Evolutionary conservation across 495 filamentous ascomycete genomes (phyloP).

Genomic region (Recurvomyces mirabilis): DNA sequence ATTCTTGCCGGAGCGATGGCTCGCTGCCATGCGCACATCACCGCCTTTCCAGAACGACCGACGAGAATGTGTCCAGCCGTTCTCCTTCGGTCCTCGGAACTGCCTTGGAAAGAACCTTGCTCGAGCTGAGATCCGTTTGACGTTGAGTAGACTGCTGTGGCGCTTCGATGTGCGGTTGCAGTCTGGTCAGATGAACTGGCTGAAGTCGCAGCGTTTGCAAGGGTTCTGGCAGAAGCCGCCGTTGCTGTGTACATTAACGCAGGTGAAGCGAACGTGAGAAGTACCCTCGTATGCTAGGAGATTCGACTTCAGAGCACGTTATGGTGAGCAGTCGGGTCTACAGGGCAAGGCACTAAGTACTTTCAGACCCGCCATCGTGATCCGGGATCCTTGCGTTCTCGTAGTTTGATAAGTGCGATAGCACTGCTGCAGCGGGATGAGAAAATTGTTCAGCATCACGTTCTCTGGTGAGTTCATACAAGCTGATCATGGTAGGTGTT

Average conservation of each 20-base stretch:
- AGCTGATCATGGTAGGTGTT: too few species aligned
- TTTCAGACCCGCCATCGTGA: too few species aligned
- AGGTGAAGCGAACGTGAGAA: too few species aligned
- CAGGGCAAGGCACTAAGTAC: too few species aligned
- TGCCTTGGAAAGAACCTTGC: slow-evolving; percentile 21
- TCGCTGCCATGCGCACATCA: neutral
- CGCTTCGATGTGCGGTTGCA: slow-evolving; percentile 24
- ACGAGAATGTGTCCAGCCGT: slow-evolving; percentile 5
- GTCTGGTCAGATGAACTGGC: slow-evolving; percentile 20
- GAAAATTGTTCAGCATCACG: too few species aligned
- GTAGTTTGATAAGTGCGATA: too few species aligned
- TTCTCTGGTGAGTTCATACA: too few species aligned
- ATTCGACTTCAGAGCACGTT: too few species aligned
- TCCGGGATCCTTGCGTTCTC: too few species aligned
- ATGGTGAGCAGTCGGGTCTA: too few species aligned
- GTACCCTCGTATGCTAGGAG: too few species aligned
- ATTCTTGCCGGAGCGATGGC: slow-evolving; percentile 4
- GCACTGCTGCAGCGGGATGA: too few species aligned
- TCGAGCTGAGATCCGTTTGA: slow-evolving; percentile 27
- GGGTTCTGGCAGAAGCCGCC: slow-evolving; percentile 36
- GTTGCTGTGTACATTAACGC: slow-evolving; percentile 7
- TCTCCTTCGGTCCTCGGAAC: slow-evolving; percentile 10
- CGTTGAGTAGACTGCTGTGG: slow-evolving; percentile 24
- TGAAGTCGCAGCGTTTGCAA: slow-evolving; percentile 20
- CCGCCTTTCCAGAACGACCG: slow-evolving; percentile 2